Conservation (phyloP, 345 rosid species). For the Hypericum perforatum region DNA sequence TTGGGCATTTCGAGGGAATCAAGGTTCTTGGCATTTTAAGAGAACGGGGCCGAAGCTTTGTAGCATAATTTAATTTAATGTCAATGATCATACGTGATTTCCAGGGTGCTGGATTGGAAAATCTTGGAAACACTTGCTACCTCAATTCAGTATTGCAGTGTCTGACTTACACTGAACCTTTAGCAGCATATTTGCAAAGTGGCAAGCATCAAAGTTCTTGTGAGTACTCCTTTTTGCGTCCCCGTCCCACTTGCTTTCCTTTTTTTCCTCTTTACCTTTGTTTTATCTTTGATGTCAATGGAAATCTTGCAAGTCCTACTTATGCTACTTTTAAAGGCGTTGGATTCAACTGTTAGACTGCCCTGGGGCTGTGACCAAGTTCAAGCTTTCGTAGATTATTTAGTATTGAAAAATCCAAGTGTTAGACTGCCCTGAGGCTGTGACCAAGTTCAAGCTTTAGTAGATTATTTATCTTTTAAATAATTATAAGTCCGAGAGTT, state of each 20-base stretch:
- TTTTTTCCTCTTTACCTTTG: background rate
- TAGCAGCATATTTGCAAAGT: slow-evolving; percentile 77
- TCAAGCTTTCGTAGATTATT: too few relatives aligned
- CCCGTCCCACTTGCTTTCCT: background rate
- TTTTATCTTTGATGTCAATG: background rate
- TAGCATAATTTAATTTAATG: background rate
- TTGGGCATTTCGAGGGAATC: too few relatives aligned
- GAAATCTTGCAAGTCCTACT: background rate
- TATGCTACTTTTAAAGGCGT: too few relatives aligned
- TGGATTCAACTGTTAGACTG: too few relatives aligned
- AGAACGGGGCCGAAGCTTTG: background rate
- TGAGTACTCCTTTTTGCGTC: slow-evolving; percentile 27
- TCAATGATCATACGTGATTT: slow-evolving; percentile 14
- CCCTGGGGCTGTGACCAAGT: too few relatives aligned
- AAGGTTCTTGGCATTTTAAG: too few relatives aligned
- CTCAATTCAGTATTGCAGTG: slow-evolving; percentile 93
- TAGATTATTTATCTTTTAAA: too few relatives aligned
- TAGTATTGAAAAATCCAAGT: too few relatives aligned
- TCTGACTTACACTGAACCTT: slow-evolving; percentile 88
- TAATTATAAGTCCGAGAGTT: too few relatives aligned
- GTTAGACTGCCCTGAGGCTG: too few relatives aligned
- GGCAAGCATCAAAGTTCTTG: slow-evolving; percentile 75
- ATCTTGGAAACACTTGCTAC: slow-evolving; percentile 96
- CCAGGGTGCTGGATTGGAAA: slow-evolving; percentile 93
- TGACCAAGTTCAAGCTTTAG: too few relatives aligned